phyloP scores from a whole-genome alignment of 345 rosid genomes.

The Populus nigra region DNA sequence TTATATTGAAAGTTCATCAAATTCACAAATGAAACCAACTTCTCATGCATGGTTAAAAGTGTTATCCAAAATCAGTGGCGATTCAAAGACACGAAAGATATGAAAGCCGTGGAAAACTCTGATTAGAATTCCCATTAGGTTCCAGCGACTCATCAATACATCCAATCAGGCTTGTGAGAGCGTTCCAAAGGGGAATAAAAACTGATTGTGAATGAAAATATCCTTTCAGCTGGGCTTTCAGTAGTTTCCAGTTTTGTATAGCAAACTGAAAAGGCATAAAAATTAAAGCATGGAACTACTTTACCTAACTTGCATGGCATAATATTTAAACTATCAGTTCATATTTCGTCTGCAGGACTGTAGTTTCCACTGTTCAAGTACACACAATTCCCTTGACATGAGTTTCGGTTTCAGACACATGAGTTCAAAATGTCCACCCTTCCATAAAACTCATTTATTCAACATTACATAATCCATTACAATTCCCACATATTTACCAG shows the following conservation, averaged over 20 bases:
- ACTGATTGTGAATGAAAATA: background rate
- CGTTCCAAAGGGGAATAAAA: background rate
- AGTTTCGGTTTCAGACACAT: too few relatives aligned
- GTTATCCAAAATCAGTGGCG: background rate
- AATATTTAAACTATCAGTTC: too few relatives aligned
- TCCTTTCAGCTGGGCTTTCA: background rate
- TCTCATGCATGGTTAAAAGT: conserved; percentile 1
- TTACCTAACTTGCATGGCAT: too few relatives aligned
- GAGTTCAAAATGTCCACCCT: background rate
- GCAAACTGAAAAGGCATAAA: background rate
- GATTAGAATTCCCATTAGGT: background rate
- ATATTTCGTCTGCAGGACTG: too few relatives aligned
- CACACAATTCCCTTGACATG: too few relatives aligned
- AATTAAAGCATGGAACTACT: background rate
- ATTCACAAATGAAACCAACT: background rate
- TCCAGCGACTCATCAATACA: background rate
- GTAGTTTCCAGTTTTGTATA: background rate
- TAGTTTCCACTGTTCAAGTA: too few relatives aligned
- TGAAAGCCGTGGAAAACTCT: background rate
- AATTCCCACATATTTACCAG: too few relatives aligned
- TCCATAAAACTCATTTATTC: too few relatives aligned
- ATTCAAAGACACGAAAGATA: background rate
- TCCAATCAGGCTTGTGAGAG: too few relatives aligned
- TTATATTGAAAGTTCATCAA: background rate
- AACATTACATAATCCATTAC: too few relatives aligned